Evolutionary conservation across 2,329 filamentous ascomycete genomes (phyloP), one percentile per base, ranked within the genome.

Genomic region (Sclerotinia minor): DNA sequence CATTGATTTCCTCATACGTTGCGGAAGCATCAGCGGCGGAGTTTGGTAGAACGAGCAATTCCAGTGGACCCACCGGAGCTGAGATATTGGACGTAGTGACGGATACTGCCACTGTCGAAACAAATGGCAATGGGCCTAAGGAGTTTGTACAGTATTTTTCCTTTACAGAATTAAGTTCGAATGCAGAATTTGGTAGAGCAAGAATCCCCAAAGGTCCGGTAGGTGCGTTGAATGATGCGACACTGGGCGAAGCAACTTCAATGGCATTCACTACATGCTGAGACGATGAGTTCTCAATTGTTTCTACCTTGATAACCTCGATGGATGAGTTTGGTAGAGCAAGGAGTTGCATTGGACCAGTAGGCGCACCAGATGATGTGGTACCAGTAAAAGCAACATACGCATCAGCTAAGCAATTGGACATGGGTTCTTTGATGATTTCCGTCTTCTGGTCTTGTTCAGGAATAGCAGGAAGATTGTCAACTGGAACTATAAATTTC

Each of bases 31-130:
- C 32, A 49, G 44, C 21, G 32, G 52, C 15, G 24, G 64, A 71
- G 35, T 88, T 87, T 21, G 86, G 85, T 44, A 88, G 76, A 15
- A 82, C 80, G 17, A 87, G 75, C 9, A 87, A 78, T 70, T 83
- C 79, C 58, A 76, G 70, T 32, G 74, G 74, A 5, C 73, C 74
- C 38, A 75, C 72, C 26, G 74, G 73, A n/a, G 55, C 47, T 29
- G 57, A 26, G 50, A 38, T 52, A 19, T n/a, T 54, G 6, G 32
- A 58, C 26, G 32, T 58, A 21, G 2, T 17, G 6, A 59, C 26
- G 1, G n/a, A 7, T n/a, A 35, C 24, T 38, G 54, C 32, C 9
- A 58, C 8, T 3, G n/a, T 21, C 35, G 41, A 29, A 21, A 26
- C 19, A 15, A 41, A 15, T 26, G 32, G 26, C 8, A n/a, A 38